Evolutionary conservation across 495 filamentous ascomycete species (phyloP).

Genomic region (Amniculicola lignicola): DNA sequence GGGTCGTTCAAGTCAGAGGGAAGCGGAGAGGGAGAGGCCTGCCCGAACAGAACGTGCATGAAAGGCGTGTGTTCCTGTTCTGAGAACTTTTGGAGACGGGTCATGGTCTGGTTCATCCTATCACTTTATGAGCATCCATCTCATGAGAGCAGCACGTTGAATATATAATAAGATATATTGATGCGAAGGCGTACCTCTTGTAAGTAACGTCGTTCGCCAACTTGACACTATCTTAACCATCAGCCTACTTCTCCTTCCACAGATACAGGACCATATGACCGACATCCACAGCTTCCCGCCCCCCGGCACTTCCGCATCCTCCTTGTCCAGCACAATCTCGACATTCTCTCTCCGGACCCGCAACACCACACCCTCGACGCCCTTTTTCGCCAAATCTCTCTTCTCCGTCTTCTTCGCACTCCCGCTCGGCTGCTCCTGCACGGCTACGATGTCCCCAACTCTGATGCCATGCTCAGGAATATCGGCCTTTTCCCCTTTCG

Average conservation of each 20-base stretch:
- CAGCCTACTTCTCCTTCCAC: constrained; percentile 11
- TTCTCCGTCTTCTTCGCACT: constrained; percentile 71
- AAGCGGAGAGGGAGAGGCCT: constrained; percentile 57
- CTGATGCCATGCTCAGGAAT: constrained; percentile 80
- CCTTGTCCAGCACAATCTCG: constrained; percentile 68
- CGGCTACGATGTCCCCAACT: constrained; percentile 80
- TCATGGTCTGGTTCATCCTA: constrained; percentile 90
- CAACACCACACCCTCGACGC: constrained; percentile 78
- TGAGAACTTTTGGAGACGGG: constrained; percentile 66
- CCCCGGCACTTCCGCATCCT: constrained; percentile 62
- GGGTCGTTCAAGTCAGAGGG: constrained; percentile 41
- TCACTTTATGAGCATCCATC: background rate
- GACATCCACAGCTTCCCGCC: constrained; percentile 64
- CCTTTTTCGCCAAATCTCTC: constrained; percentile 58
- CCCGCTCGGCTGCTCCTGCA: constrained; percentile 69
- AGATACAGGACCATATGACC: constrained; percentile 24
- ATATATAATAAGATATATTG: background rate
- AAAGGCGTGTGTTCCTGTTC: constrained; percentile 69
- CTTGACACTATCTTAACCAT: constrained; percentile 61
- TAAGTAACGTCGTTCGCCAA: constrained; percentile 93
- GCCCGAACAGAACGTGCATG: constrained; percentile 80
- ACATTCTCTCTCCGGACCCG: constrained; percentile 58
- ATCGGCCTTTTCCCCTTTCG: constrained; percentile 39
- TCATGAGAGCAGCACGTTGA: background rate
- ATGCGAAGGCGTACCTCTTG: constrained; percentile 55